Evolutionary conservation across 139 green algal species (phyloP).

Genomic region (Chlamydomonas sp.): DNA sequence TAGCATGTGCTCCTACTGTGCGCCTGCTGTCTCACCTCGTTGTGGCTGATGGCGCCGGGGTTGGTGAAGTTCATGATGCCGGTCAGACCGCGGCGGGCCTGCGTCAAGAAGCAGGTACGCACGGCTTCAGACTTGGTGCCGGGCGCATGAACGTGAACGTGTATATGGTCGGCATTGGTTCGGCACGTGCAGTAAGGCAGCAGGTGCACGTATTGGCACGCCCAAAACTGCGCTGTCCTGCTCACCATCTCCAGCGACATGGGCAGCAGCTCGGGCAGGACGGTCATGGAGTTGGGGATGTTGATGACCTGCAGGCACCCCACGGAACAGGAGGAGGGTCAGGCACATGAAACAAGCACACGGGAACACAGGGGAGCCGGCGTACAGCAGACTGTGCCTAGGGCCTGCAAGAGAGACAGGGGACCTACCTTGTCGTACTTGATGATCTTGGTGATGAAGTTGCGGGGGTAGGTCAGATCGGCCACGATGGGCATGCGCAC

Average conservation of each 20-base stretch:
- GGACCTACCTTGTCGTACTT: constrained; percentile 89
- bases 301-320: constrained; percentile 74
- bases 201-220: no score
- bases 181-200: no score
- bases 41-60: constrained; percentile 95
- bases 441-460: constrained; percentile 99
- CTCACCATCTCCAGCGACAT: constrained; percentile 91
- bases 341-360: no score
- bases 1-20: background rate
- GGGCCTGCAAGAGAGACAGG: no score
- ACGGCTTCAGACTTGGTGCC: no score
- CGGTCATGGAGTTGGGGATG: constrained; percentile 98
- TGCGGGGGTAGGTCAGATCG: constrained; percentile 91
- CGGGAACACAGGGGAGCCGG: no score
- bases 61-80: constrained; percentile 99
- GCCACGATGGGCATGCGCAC: constrained; percentile 97
- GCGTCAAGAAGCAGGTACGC: background rate
- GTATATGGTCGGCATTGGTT: no score
- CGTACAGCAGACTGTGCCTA: no score
- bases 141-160: no score
- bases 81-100: constrained; percentile 86
- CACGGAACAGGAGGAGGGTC: no score
- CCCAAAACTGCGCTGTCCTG: no score
- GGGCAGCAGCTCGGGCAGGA: constrained; percentile 96
- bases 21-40: constrained; percentile 71